phyloP scores from a whole-genome alignment of 352 stramenopile genomes.

The Pythium aquatile region DNA sequence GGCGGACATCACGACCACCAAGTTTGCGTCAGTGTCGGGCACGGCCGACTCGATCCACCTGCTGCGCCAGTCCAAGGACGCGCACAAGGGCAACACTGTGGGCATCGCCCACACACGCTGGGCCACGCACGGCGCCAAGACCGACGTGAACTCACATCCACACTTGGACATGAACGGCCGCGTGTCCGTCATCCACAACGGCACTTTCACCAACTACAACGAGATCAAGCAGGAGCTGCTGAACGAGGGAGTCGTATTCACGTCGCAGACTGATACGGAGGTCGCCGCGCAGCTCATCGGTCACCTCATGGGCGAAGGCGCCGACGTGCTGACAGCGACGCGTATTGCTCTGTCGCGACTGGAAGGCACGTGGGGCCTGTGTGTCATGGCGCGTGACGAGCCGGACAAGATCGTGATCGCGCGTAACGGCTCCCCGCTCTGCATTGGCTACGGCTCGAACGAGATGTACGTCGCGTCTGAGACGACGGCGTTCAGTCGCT shows the following conservation, averaged over 20 bases:
- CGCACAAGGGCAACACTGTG: conserved; percentile 87
- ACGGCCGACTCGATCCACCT: conserved; percentile 93
- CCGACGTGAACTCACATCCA: conserved; percentile 98
- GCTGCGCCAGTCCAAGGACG: conserved; percentile 69
- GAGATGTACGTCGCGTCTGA: conserved; percentile 97
- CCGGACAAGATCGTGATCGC: conserved; percentile 97
- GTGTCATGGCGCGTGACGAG: conserved; percentile 90
- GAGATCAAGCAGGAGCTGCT: conserved; percentile 89
- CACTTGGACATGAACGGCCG: conserved; percentile 93
- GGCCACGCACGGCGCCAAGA: conserved; percentile 98
- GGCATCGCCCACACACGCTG: conserved; percentile 99
- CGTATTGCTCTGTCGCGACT: conserved; percentile 87
- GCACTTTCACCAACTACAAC: conserved; percentile 98
- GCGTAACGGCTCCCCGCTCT: conserved; percentile 95
- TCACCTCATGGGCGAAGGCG: conserved; percentile 81
- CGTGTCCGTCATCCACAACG: conserved; percentile 98
- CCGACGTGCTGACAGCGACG: conserved; percentile 87
- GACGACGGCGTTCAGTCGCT: conserved; percentile 92
- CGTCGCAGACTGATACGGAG: conserved; percentile 97
- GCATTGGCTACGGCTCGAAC: conserved; percentile 89
- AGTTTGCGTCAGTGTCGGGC: conserved; percentile 91
- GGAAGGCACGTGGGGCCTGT: conserved; percentile 96
- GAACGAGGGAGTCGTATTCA: conserved; percentile 91
- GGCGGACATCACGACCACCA: conserved; percentile 87
- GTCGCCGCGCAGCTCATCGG: conserved; percentile 98